Base-by-base conservation (phyloP, 306 rosid species). In the Senna tora region DNA sequence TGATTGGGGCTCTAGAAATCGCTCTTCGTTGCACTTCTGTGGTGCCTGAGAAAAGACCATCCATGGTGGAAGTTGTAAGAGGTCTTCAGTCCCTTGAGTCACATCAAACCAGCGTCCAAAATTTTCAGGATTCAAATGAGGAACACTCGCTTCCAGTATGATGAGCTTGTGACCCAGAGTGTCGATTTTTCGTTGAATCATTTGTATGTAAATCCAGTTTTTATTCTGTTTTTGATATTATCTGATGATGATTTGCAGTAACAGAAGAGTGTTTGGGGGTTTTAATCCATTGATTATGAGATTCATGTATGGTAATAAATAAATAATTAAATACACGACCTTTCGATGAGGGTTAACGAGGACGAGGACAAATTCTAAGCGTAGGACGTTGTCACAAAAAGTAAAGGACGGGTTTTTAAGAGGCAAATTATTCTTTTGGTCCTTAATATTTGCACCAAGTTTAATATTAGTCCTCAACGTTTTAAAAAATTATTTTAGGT, bases 11-110 rank as follows among this genome's bases (percentile, higher is more conserved):
- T 25, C 79, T 94, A 39, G 92, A 94, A 54, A 79, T 91, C 2
- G 97, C 97, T 22, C 93, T 94, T 32, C 81, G 72, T 10, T 91
- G 97, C 89, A 94, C 92, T 67, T 85, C 91, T 36, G 89, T 94
- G 83, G 85, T 94, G 84, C 96, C 99, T 2, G 96, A 91, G 76
- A 94, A 89, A 78, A 87, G 97, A 69, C 98, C 96, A 14, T 79
- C 95, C 0, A 94, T 89, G 96, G 54, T 76, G 30, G 88, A 89
- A 82, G 91, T 94, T 56, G 82, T 86, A 22, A 88, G 84, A 75
- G 82, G 80, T 20, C 96, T 94, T 64, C 96, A 87, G 80, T 83
- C 85, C 16, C 85, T 91, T 5, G 84, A 71, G 60, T 71, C 81
- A 32, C 82, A n/a, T n/a, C n/a, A 62, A 79, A 67, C 78, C 64